These are phyloP conservation scores for Castanea crenata DNA, from an alignment of 306 rosid species.

Conservation along the genomic window DNA sequence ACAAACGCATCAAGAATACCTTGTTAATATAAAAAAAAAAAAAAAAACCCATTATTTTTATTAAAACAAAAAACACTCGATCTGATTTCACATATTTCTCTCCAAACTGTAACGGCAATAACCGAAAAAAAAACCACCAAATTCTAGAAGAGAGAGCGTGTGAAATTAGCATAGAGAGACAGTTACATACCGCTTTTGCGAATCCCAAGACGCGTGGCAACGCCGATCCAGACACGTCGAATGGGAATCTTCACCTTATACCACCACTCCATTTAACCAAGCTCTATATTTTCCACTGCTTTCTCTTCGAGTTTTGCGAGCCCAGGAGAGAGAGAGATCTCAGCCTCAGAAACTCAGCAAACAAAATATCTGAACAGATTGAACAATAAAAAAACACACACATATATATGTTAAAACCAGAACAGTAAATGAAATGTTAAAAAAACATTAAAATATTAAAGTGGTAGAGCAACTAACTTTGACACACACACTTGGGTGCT, in stretches of 20 bases:
- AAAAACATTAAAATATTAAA: background rate
- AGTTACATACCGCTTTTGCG: conserved; percentile 47
- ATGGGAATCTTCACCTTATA: conserved; percentile 33
- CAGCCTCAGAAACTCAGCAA: no score
- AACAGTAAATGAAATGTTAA: background rate
- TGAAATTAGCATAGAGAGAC: background rate
- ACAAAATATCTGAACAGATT: background rate
- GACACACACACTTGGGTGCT: background rate
- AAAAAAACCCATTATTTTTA: no score
- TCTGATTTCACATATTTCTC: no score
- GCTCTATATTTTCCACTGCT: conserved; percentile 9
- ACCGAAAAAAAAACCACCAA: no score
- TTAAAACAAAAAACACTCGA: no score
- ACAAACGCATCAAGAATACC: no score
- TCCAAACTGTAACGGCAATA: no score
- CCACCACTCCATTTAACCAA: conserved; percentile 54
- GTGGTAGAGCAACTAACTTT: conserved; percentile 7
- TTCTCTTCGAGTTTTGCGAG: background rate
- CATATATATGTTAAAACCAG: no score
- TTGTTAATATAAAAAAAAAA: no score
- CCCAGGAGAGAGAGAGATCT: no score
- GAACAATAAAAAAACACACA: no score
- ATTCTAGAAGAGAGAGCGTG: no score
- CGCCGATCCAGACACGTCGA: conserved; percentile 35
- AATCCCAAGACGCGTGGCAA: conserved; percentile 43